Conservation (phyloP, 345 rosid genomes). For the Erucastrum elatum region DNA sequence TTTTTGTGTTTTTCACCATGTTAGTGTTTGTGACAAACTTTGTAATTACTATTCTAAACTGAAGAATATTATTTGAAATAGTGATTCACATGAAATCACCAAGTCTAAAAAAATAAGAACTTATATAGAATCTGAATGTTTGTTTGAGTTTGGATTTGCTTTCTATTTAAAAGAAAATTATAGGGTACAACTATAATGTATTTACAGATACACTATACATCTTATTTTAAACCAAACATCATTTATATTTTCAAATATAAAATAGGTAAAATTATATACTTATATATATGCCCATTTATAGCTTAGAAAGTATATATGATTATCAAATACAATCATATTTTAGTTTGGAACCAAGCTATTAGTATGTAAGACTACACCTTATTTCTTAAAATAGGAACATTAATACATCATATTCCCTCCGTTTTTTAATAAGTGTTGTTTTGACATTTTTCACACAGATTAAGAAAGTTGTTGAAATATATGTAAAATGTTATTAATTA, state of each 20-base stretch:
- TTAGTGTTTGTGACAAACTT: not conserved
- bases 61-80: not conserved
- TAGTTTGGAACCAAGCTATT: not conserved
- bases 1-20: too few relatives aligned
- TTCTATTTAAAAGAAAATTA: not conserved
- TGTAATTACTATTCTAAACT: not conserved
- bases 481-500: too few relatives aligned
- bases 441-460: too few relatives aligned
- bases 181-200: not conserved
- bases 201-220: too few relatives aligned
- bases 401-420: not conserved
- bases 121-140: not conserved
- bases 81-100: not conserved
- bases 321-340: not conserved
- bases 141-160: not conserved
- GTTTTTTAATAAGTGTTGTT: too few relatives aligned
- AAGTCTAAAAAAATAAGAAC: not conserved
- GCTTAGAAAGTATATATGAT: not conserved
- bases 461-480: too few relatives aligned
- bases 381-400: constrained; percentile 13
- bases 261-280: too few relatives aligned
- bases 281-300: not conserved
- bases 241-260: too few relatives aligned
- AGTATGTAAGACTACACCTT: not conserved
- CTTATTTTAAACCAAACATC: not conserved